Evolutionary conservation across 2,329 filamentous ascomycete genomes (phyloP).

Genomic region (Claviceps capensis): DNA sequence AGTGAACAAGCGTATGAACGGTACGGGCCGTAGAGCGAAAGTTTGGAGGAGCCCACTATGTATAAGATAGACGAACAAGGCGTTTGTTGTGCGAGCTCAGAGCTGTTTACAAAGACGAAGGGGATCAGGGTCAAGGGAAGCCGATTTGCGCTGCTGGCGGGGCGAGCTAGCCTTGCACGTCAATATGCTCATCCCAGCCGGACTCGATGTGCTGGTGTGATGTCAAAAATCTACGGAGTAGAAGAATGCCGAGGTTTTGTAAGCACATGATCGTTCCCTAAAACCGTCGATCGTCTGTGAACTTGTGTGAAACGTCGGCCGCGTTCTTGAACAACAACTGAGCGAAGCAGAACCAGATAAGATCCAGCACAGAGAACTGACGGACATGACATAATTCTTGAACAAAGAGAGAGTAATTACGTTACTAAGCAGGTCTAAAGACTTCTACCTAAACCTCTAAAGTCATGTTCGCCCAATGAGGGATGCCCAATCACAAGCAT

Average conservation of each 20-base stretch:
- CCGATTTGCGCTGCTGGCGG: conserved; percentile 1
- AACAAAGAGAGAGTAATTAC: no score
- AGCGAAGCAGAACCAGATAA: background rate
- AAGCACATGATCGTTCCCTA: background rate
- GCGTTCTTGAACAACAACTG: background rate
- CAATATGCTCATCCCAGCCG: background rate
- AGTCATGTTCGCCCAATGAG: background rate
- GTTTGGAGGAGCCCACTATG: background rate
- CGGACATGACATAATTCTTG: no score
- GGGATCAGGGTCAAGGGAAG: background rate
- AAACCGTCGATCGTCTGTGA: background rate
- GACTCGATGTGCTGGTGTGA: background rate
- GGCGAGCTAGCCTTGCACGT: background rate
- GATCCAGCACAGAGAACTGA: background rate
- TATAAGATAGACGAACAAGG: background rate
- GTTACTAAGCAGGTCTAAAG: no score
- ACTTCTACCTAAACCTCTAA: background rate
- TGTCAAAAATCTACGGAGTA: background rate
- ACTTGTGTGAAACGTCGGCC: no score
- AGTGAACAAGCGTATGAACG: background rate
- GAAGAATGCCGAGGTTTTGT: background rate
- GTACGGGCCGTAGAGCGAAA: conserved; percentile 2
- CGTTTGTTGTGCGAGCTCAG: background rate
- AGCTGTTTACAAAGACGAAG: background rate
- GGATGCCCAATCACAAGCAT: background rate